Percentiles rank a stretch among this genome's conserved stretches.
phyloP scores from a whole-genome alignment of 2,329 filamentous ascomycete species.

The Talaromyces atroroseus region DNA sequence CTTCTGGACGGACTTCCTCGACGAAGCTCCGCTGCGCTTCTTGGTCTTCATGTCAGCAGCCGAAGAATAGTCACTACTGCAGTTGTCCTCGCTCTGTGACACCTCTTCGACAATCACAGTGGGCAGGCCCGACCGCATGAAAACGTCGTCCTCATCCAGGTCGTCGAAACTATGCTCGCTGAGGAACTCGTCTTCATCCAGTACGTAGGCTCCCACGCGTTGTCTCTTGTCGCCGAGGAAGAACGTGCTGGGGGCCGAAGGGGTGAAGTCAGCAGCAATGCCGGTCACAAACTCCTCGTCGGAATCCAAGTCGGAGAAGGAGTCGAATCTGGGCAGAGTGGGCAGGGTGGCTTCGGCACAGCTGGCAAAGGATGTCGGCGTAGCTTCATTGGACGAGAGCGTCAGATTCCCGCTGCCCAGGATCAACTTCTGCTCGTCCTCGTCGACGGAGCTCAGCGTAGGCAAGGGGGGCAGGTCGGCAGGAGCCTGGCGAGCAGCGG shows the following conservation, averaged over 20 bases:
- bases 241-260: conserved; percentile 50
- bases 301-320: conserved; percentile 82
- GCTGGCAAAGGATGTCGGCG: conserved; percentile 35
- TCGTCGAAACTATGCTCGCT: conserved; percentile 71
- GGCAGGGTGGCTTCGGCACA: conserved; percentile 46
- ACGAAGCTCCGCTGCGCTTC: conserved; percentile 33
- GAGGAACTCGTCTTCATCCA: conserved; percentile 72
- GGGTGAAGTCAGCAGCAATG: conserved; percentile 66
- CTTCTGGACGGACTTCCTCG: conserved; percentile 34
- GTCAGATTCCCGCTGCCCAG: conserved; percentile 33
- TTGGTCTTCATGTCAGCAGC: conserved; percentile 41
- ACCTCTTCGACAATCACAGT: conserved; percentile 51
- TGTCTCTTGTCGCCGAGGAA: conserved; percentile 65
- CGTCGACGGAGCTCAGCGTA: conserved; percentile 45
- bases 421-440: conserved; percentile 34
- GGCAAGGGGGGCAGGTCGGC: conserved; percentile 58
- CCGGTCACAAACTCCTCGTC: conserved; percentile 79
- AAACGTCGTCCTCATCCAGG: conserved; percentile 62
- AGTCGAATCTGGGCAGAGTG: conserved; percentile 70
- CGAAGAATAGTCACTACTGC: conserved; percentile 7
- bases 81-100: conserved; percentile 32
- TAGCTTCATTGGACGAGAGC: conserved; percentile 33
- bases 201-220: conserved; percentile 63
- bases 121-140: conserved; percentile 57
- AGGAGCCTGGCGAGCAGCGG: conserved; percentile 41